Evolutionary conservation across 1,284 basidiomycete genomes (phyloP).

Genomic region (Sporisorium sorghi): DNA sequence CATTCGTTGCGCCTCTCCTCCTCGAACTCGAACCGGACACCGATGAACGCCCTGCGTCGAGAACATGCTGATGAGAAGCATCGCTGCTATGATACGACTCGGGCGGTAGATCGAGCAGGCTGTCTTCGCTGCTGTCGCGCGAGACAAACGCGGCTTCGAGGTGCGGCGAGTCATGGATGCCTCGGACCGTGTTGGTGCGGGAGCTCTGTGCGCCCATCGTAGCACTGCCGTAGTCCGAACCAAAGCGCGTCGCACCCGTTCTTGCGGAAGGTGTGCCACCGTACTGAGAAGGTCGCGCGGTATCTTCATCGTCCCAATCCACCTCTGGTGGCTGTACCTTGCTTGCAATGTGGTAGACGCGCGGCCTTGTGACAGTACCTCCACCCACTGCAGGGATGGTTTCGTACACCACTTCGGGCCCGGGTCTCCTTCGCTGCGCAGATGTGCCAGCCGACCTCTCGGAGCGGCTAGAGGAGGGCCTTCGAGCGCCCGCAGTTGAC

Average conservation of each 20-base stretch:
- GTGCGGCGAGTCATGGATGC: conserved; percentile 33
- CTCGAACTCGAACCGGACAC: conserved; percentile 24
- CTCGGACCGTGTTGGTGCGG: conserved; percentile 43
- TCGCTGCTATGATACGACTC: conserved; percentile 52
- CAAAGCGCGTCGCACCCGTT: conserved; percentile 44
- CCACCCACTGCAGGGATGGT: conserved; percentile 83
- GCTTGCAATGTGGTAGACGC: conserved; percentile 80
- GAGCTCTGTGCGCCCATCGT: conserved; percentile 49
- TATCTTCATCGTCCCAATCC: conserved; percentile 53
- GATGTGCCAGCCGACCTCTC: conserved; percentile 17
- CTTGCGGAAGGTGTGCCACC: conserved; percentile 41
- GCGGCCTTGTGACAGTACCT: conserved; percentile 79
- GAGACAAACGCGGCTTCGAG: conserved; percentile 30
- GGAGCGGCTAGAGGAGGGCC: conserved; percentile 27
- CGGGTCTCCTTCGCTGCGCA: conserved; percentile 17
- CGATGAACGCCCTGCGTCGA: conserved; percentile 22
- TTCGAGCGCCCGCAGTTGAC: conserved; percentile 6
- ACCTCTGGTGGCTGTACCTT: conserved; percentile 71
- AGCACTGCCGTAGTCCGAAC: conserved; percentile 48
- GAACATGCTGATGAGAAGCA: conserved; percentile 17
- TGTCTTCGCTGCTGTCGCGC: conserved; percentile 47
- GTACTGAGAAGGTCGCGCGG: conserved; percentile 47
- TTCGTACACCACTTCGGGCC: conserved; percentile 71
- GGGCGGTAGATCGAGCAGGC: conserved; percentile 44
- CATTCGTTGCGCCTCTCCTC: conserved; percentile 6